Evolutionary conservation across 371 early-diverging fungal species (phyloP), one percentile per base, ranked within the genome.

Genomic region (Blakeslea trispora): DNA sequence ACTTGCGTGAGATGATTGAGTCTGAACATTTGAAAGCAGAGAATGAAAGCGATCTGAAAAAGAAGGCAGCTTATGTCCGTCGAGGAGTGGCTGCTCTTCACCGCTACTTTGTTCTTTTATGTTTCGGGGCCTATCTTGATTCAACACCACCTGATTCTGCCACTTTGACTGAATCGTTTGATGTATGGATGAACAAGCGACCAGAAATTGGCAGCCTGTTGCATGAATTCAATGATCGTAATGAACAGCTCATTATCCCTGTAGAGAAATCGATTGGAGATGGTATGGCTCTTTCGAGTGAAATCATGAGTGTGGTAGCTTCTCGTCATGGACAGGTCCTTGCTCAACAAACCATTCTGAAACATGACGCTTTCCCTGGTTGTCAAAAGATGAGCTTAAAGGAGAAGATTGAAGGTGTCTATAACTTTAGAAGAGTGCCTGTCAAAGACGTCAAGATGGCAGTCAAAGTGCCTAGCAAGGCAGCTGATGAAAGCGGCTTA

Each of bases 321-420:
- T 53, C 60, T 15, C 63, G 86, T 4, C 53, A 61, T 35, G 86
- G 86, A 3, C 72, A 72, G 15, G 86, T 85, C 0, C 57, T 85
- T 18, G 78, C 74, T 9, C 74, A 74, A 31, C 70, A 75, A 18
- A 83, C 83, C 1, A 85, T 85, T 50, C 48, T 85, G 39, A 85
- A 85, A 35, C 70, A 70, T 39, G 85, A 85, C 44, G 68, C 79
- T 19, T 85, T 85, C 59, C 86, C 84, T 1, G 86, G 86, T 0
- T 80, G 81, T 15, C 86, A 85, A 59, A 79, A 80, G 58, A 56
- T 85, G 64, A 71, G 77, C 22, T 57, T 85, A 22, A 55, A 73
- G 32, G 86, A 85, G 18, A 66, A 83, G 11, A 60, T 85, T 2
- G 81, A 85, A 23, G 85, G 84, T 50, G 82, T 78, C 18, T 80